Percentiles rank a stretch among this genome's conserved stretches.
Conservation (phyloP, 2,329 filamentous ascomycete genomes). For the Mycosphaerella sp. region DNA sequence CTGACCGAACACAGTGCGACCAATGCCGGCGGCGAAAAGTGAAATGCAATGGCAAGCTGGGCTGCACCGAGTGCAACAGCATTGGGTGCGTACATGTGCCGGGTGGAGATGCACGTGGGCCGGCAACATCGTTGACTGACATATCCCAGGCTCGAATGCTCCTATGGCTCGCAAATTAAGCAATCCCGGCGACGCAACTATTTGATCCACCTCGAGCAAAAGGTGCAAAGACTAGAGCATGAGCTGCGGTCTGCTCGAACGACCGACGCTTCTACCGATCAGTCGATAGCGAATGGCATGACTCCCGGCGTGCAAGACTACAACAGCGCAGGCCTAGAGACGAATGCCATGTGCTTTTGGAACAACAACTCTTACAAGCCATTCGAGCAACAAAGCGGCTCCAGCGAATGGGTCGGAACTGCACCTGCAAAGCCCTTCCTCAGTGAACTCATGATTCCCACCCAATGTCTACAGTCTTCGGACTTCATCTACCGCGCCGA, state of each 20-base stretch:
- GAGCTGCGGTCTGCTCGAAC: conserved; percentile 3
- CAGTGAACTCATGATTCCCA: conserved; percentile 1
- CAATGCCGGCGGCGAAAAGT: conserved; percentile 15
- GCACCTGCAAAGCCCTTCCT: conserved; percentile 4
- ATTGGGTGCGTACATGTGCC: conserved; percentile 9
- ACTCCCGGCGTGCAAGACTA: conserved; percentile 5
- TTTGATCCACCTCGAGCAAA: conserved; percentile 13
- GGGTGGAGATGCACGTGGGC: too few species aligned
- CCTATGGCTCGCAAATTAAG: conserved; percentile 15
- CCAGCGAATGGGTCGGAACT: conserved; percentile 3
- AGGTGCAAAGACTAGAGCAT: conserved; percentile 9
- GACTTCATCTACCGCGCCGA: conserved; percentile 3
- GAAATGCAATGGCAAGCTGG: conserved; percentile 15
- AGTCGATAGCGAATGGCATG: background rate
- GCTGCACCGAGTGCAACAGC: conserved; percentile 12
- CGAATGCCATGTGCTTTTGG: conserved; percentile 1
- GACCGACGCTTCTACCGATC: background rate
- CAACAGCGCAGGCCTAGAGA: background rate
- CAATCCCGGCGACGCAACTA: conserved; percentile 10
- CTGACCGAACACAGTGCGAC: conserved; percentile 12
- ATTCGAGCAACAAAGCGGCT: conserved; percentile 4
- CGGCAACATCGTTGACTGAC: background rate
- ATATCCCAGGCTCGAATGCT: conserved; percentile 10
- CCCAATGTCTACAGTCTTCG: conserved; percentile 5
- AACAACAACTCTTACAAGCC: conserved; percentile 8